Evolutionary conservation across 495 filamentous ascomycete genomes (phyloP).

Genomic region (Hypoxylon lienhwacheense): DNA sequence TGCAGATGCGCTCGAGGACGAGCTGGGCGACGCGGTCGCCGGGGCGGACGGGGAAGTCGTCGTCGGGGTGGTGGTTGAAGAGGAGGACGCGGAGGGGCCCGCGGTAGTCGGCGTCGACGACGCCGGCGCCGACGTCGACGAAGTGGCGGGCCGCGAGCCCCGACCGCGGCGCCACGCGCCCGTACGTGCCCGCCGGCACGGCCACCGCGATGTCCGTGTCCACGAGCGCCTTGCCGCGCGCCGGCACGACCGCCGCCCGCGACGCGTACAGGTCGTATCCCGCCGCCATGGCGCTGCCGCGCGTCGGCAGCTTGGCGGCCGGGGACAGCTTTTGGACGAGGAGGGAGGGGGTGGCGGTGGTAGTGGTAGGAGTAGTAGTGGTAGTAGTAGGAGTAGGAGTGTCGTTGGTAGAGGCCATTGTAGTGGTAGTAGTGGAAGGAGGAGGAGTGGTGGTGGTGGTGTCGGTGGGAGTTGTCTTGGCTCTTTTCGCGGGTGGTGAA

Average conservation of each 20-base stretch:
- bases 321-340: constrained; percentile 83
- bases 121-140: constrained; percentile 92
- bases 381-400: too few relatives aligned
- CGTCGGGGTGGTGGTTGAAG: constrained; percentile 86
- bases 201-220: constrained; percentile 90
- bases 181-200: constrained; percentile 86
- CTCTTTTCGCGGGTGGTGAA: constrained; percentile 53
- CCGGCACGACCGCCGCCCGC: constrained; percentile 70
- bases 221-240: constrained; percentile 79
- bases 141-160: constrained; percentile 91
- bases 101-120: constrained; percentile 97
- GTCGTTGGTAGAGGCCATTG: constrained; percentile 18
- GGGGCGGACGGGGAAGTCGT: constrained; percentile 77
- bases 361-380: constrained; percentile 20
- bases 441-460: not conserved
- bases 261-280: constrained; percentile 89
- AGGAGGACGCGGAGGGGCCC: constrained; percentile 91
- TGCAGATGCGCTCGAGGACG: constrained; percentile 89
- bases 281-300: constrained; percentile 85
- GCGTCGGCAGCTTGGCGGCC: constrained; percentile 74
- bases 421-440: constrained; percentile 14
- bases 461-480: constrained; percentile 42
- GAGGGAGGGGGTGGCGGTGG: constrained; percentile 57
- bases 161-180: constrained; percentile 86
- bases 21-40: constrained; percentile 93